Percentiles rank a stretch among this genome's conserved stretches.
These are phyloP conservation scores for Blastocystis sp. DNA, from an alignment of 352 stramenopile species.

Conservation along the genomic window DNA sequence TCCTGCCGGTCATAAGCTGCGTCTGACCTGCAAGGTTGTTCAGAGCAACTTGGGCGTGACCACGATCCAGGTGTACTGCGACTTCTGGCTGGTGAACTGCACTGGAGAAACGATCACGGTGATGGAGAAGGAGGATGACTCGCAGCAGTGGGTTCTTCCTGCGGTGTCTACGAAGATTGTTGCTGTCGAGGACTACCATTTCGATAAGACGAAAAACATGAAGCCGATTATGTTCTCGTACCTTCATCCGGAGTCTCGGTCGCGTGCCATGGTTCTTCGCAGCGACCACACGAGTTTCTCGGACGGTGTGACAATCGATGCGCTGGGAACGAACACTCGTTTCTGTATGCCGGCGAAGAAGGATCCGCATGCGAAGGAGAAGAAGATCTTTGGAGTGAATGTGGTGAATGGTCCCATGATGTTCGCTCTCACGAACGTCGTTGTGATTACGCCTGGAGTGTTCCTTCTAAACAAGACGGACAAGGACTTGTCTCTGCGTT, in stretches of 20 bases:
- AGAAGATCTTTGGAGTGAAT: conserved; percentile 35
- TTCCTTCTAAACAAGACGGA: conserved; percentile 14
- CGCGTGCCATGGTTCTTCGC: not conserved
- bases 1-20: not conserved
- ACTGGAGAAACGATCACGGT: conserved; percentile 29
- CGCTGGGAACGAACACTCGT: not conserved
- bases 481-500: not conserved
- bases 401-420: conserved; percentile 1
- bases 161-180: not conserved
- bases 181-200: not conserved
- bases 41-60: not conserved
- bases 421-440: conserved; percentile 13
- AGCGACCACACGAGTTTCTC: not conserved
- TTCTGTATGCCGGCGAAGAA: conserved; percentile 51
- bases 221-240: conserved; percentile 41
- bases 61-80: conserved; percentile 32
- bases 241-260: not conserved
- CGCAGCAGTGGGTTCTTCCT: not conserved
- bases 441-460: conserved; percentile 30
- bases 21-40: conserved; percentile 28
- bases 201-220: not conserved
- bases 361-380: not conserved
- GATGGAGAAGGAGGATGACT: not conserved
- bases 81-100: conserved; percentile 48
- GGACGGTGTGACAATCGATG: conserved; percentile 25